Conservation (phyloP, 306 rosid species). For the Pachyrhizus erosus region DNA sequence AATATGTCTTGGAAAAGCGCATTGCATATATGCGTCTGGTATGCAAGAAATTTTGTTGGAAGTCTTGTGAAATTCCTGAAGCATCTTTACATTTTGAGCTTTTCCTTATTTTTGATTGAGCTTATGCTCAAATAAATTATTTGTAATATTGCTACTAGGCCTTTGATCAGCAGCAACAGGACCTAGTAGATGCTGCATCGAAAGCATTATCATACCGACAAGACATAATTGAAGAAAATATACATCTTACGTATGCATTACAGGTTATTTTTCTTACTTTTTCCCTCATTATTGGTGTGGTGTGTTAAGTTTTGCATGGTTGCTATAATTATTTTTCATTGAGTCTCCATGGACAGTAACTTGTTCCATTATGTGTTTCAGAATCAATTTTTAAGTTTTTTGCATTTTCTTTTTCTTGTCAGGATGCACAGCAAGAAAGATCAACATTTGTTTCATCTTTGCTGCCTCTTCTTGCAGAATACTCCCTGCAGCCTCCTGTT, state of each 20-base stretch:
- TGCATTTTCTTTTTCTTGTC: slow-evolving; percentile 45
- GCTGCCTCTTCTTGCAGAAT: slow-evolving; percentile 93
- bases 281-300: slow-evolving; percentile 30
- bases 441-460: slow-evolving; percentile 83
- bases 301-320: slow-evolving; percentile 27
- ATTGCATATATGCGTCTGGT: slow-evolving; percentile 98
- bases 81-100: neutral
- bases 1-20: slow-evolving; percentile 88
- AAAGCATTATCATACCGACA: slow-evolving; percentile 79
- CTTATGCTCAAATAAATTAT: slow-evolving; percentile 14
- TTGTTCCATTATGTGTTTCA: slow-evolving; percentile 24
- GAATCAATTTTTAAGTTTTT: slow-evolving; percentile 30
- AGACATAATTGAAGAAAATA: slow-evolving; percentile 95
- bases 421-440: slow-evolving; percentile 98
- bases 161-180: slow-evolving; percentile 74
- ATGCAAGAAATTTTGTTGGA: slow-evolving; percentile 31
- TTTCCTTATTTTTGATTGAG: slow-evolving; percentile 37
- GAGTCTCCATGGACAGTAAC: slow-evolving; percentile 26
- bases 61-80: slow-evolving; percentile 28
- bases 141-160: slow-evolving; percentile 51
- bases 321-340: slow-evolving; percentile 33
- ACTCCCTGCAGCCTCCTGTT: slow-evolving; percentile 89
- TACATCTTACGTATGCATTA: slow-evolving; percentile 78
- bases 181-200: slow-evolving; percentile 71
- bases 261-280: slow-evolving; percentile 49